phyloP scores from a whole-genome alignment of 1,284 basidiomycete species.

The Sanghuangporus baumii region DNA sequence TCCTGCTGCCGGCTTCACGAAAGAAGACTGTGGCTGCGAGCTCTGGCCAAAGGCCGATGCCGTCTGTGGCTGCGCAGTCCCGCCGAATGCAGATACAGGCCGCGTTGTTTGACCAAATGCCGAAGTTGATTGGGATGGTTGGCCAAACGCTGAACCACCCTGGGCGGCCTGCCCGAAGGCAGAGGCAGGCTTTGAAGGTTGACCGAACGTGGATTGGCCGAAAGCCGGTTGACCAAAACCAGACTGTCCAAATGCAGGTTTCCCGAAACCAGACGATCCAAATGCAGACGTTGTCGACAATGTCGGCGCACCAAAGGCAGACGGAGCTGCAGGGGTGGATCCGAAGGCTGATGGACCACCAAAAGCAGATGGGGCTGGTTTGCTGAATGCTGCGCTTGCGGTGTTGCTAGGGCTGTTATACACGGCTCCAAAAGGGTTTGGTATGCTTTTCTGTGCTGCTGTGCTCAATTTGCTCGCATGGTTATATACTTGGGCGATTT shows the following conservation, averaged over 20 bases:
- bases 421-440: constrained; percentile 5
- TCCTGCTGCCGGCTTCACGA: constrained; percentile 31
- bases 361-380: constrained; percentile 27
- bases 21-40: constrained; percentile 25
- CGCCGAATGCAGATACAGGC: constrained; percentile 27
- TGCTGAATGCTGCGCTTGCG: constrained; percentile 30
- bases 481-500: constrained; percentile 44
- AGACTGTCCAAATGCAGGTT: constrained; percentile 28
- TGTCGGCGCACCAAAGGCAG: constrained; percentile 23
- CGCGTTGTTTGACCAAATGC: constrained; percentile 31
- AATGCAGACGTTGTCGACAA: constrained; percentile 21
- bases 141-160: constrained; percentile 30
- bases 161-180: constrained; percentile 31
- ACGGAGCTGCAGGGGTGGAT: constrained; percentile 26
- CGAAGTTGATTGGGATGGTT: constrained; percentile 30
- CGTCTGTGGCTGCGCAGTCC: constrained; percentile 19
- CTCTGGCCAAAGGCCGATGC: constrained; percentile 30
- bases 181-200: constrained; percentile 29
- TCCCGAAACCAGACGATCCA: constrained; percentile 18
- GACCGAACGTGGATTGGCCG: constrained; percentile 31
- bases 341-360: constrained; percentile 26
- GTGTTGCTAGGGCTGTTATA: constrained; percentile 20
- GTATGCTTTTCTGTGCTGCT: constrained; percentile 21
- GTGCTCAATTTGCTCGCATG: constrained; percentile 37
- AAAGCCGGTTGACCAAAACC: constrained; percentile 28